phyloP scores from a whole-genome alignment of 1,139 yeast species.

The Debaryomycetaceae sp. region DNA sequence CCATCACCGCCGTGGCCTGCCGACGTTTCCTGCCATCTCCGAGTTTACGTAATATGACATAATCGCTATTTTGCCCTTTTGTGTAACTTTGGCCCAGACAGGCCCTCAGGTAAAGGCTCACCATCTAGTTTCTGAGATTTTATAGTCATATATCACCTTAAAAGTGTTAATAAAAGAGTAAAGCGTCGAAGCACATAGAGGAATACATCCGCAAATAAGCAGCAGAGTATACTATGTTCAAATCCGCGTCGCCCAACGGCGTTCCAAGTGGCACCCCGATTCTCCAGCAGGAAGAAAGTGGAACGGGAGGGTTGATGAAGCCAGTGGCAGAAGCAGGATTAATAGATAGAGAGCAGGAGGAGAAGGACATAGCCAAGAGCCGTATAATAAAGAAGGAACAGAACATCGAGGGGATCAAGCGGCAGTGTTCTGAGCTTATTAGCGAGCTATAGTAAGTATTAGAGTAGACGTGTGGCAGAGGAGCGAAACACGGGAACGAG shows the following conservation, averaged over 20 bases:
- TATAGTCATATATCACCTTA: neutral
- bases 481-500: neutral
- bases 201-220: no score
- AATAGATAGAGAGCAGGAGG: neutral
- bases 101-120: neutral
- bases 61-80: neutral
- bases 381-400: conserved; percentile 18
- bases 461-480: neutral
- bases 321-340: neutral
- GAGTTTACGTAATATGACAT: neutral
- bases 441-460: conserved; percentile 28
- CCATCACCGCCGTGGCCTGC: neutral
- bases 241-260: neutral
- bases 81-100: neutral
- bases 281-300: neutral
- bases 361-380: conserved; percentile 13
- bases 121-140: neutral
- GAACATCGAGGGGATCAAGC: conserved; percentile 30
- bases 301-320: neutral
- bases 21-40: neutral
- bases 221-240: neutral
- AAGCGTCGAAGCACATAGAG: no score
- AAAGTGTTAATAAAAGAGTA: neutral
- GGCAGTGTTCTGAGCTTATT: conserved; percentile 32
- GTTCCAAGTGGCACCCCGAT: neutral